Percentiles rank a stretch among this genome's conserved stretches.
Conservation (phyloP, 441 rosid species). For the Raphanus hybrid region DNA sequence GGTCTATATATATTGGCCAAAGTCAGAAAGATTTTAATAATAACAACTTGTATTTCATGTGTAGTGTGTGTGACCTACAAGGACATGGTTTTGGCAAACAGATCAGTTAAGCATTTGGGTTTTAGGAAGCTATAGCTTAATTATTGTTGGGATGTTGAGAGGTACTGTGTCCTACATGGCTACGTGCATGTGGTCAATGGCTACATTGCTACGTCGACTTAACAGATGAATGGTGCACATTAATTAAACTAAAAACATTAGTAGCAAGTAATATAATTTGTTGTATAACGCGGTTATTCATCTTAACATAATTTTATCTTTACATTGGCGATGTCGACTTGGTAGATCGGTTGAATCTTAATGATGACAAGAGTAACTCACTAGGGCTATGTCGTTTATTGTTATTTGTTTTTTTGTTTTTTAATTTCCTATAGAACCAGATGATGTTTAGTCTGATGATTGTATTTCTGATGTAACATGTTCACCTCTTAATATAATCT, state of each 20-base stretch:
- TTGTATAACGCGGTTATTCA: slow-evolving; percentile 4
- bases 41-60: background rate
- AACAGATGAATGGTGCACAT: slow-evolving; percentile 2
- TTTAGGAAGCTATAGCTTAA: slow-evolving; percentile 21
- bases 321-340: background rate
- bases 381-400: no score
- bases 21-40: slow-evolving; percentile 7
- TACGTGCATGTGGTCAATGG: slow-evolving; percentile 29
- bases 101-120: slow-evolving; percentile 10
- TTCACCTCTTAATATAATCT: no score
- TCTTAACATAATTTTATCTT: background rate
- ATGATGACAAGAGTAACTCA: background rate
- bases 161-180: slow-evolving; percentile 34
- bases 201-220: slow-evolving; percentile 25
- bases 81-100: slow-evolving; percentile 33
- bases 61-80: slow-evolving; percentile 34
- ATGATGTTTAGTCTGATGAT: no score
- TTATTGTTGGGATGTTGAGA: slow-evolving; percentile 29
- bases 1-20: slow-evolving; percentile 24
- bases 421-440: no score
- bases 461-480: no score
- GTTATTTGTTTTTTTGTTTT: no score
- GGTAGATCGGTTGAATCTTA: background rate
- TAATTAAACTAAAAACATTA: slow-evolving; percentile 4
- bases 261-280: background rate